Evolutionary conservation across 495 filamentous ascomycete species (phyloP), one percentile per base, ranked within the genome.

Genomic region (Aspergillus ostianus): DNA sequence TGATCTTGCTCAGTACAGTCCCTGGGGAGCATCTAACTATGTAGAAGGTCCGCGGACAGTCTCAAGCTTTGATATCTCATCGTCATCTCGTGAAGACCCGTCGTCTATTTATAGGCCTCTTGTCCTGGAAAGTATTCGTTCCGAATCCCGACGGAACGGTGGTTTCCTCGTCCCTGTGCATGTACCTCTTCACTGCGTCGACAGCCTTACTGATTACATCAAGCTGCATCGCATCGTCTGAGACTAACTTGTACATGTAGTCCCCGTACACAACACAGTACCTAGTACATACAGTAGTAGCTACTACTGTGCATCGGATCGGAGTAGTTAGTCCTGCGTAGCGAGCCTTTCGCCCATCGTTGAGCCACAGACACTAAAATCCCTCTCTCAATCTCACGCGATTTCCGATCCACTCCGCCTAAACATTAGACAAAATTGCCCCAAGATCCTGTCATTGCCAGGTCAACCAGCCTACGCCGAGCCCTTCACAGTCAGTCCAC

Each of bases 391-490:
- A 41, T 41, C 36, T 41, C 13, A 41, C 36, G 36, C 36, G 36
- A 41, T 13, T 41, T 41, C 13, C 13, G 36, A 41, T 41, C 36
- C 48, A 50, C 26, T 27, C 26, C 4, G 20, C 19, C 19, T 5
- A 50, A 50, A 21, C 20, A 12, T 13, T 12, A 20, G 26, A 27
- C 48, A 15, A 50, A 23, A 21, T 17, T 50, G 12, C 48, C 48
- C 48, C 19, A 26, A 50, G 48, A 50, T 50, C 12, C 19, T 26
- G 19, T 50, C 32, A 46, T 54, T 44, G 20, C 52, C 52, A 21
- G 41, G 52, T 45, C 52, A 54, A 54, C 52, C 20, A 53, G 20
- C n/a, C 20, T 8, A 52, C 27, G 1, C 20, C 29, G 13, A 30
- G 50, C 50, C 30, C 23, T 21, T 32, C 29, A 51, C 6, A 6